These are phyloP conservation scores for Apiotrichum porosum DNA, from an alignment of 1,284 basidiomycete genomes.

Conservation along the genomic window DNA sequence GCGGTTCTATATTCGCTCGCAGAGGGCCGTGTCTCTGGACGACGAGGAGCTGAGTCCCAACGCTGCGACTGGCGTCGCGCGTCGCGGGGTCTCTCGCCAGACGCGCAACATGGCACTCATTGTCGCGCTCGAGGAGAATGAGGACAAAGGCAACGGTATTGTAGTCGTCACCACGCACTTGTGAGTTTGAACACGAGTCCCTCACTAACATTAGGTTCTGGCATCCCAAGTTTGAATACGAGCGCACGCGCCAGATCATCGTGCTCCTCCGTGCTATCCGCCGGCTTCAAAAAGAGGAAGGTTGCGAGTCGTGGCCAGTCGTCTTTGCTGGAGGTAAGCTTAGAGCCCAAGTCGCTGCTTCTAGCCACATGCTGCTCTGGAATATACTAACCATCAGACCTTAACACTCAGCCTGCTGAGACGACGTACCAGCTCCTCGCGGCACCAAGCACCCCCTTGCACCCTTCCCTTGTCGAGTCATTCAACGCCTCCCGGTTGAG, in stretches of 20 bases:
- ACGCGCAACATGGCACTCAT: constrained; percentile 80
- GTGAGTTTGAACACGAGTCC: too few species aligned
- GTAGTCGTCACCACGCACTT: constrained; percentile 63
- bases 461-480: constrained; percentile 54
- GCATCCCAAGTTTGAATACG: constrained; percentile 89
- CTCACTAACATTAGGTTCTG: too few species aligned
- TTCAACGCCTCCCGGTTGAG: constrained; percentile 70
- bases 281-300: constrained; percentile 56
- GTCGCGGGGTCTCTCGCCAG: constrained; percentile 59
- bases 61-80: background rate
- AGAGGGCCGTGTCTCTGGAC: constrained; percentile 8
- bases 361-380: too few species aligned
- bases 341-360: background rate
- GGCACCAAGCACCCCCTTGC: constrained; percentile 56
- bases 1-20: constrained; percentile 53
- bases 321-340: constrained; percentile 72
- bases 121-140: constrained; percentile 58
- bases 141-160: constrained; percentile 50
- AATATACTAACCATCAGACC: constrained; percentile 59
- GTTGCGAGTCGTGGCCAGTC: constrained; percentile 62
- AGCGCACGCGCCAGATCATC: constrained; percentile 64
- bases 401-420: constrained; percentile 86
- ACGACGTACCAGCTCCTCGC: constrained; percentile 74
- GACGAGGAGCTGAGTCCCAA: constrained; percentile 10
- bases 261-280: constrained; percentile 62